phyloP scores from a whole-genome alignment of 1,284 basidiomycete species.

The Boletus smithii region DNA sequence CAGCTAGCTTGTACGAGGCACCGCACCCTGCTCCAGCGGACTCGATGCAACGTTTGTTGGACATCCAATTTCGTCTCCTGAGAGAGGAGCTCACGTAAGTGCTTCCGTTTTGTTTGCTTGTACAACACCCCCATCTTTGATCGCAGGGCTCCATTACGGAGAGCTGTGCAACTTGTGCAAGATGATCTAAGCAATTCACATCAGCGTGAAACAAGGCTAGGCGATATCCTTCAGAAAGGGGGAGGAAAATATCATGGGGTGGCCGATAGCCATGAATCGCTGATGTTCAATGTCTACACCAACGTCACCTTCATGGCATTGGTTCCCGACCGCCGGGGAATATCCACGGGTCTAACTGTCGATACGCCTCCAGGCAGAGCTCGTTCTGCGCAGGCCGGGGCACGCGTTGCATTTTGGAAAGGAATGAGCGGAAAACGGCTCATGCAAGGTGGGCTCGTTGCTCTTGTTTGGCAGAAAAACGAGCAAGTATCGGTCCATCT shows the following conservation, averaged over 20 bases:
- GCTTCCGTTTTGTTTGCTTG: neutral
- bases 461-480: conserved; percentile 44
- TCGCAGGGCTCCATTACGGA: conserved; percentile 48
- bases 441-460: conserved; percentile 54
- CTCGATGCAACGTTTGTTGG: conserved; percentile 60
- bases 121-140: neutral
- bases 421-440: conserved; percentile 49
- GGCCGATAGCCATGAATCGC: conserved; percentile 38
- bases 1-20: conserved; percentile 41
- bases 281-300: conserved; percentile 59
- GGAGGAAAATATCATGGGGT: conserved; percentile 48
- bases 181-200: conserved; percentile 38
- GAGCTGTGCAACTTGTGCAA: conserved; percentile 44
- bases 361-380: conserved; percentile 54
- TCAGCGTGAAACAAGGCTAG: conserved; percentile 30
- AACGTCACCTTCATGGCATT: conserved; percentile 42
- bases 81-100: conserved; percentile 65
- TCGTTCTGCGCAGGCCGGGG: conserved; percentile 33
- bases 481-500: conserved; percentile 41
- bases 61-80: conserved; percentile 68
- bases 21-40: conserved; percentile 55
- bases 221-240: conserved; percentile 37
- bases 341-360: conserved; percentile 44
- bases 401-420: conserved; percentile 52
- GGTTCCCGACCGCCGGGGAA: conserved; percentile 44